Evolutionary conservation across 805 yeast genomes (phyloP).

Genomic region (Peterozyma xylosa): DNA sequence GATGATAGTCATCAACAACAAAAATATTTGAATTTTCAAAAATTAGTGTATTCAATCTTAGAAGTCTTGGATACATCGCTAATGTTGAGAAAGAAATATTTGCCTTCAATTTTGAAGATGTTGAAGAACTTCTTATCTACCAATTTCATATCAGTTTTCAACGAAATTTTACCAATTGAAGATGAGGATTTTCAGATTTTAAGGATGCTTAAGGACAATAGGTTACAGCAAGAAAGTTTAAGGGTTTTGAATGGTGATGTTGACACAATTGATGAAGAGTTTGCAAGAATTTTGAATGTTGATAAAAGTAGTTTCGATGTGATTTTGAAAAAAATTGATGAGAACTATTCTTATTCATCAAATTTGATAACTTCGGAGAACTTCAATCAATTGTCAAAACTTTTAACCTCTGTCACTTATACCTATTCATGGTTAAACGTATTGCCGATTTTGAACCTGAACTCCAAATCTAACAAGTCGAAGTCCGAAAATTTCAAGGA

Average conservation of each 20-base stretch:
- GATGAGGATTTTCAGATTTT: conserved; percentile 12
- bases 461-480: too few relatives aligned
- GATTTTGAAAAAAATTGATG: too few relatives aligned
- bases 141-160: conserved; percentile 24
- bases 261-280: neutral
- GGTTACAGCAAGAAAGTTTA: conserved; percentile 7
- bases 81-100: conserved; percentile 50
- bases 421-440: too few relatives aligned
- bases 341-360: too few relatives aligned
- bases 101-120: conserved; percentile 32
- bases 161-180: conserved; percentile 15
- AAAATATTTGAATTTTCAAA: conserved; percentile 27
- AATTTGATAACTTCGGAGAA: too few relatives aligned
- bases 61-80: conserved; percentile 52
- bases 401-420: too few relatives aligned
- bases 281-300: too few relatives aligned
- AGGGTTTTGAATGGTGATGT: conserved; percentile 18
- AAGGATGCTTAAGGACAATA: conserved; percentile 7
- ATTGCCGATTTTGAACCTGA: too few relatives aligned
- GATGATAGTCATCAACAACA: conserved; percentile 39
- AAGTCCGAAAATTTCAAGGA: too few relatives aligned
- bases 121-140: conserved; percentile 29
- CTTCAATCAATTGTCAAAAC: too few relatives aligned
- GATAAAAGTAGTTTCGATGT: too few relatives aligned
- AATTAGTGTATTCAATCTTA: conserved; percentile 27